phyloP scores from a whole-genome alignment of 164 flowering plant genomes.

The Paratinospora sagittata region DNA sequence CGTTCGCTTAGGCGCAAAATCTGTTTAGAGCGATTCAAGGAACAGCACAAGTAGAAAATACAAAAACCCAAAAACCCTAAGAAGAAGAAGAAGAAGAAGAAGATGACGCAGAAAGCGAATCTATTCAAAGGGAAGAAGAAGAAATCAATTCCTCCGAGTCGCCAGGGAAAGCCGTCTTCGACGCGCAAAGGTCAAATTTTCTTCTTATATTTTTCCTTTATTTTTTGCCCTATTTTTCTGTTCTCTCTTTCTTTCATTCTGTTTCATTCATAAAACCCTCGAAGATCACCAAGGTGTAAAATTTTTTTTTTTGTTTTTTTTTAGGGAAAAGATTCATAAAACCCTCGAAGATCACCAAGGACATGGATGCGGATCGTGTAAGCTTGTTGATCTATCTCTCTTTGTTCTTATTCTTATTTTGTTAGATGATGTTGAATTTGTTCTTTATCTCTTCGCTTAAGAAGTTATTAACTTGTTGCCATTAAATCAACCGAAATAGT shows the following conservation, averaged over 20 bases:
- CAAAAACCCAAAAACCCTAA: not conserved
- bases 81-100: not conserved
- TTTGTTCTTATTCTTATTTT: not conserved
- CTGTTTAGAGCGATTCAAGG: too few species aligned
- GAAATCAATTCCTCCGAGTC: slow-evolving; percentile 55
- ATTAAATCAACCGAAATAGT: not conserved
- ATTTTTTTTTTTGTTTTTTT: too few species aligned
- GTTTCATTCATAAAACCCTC: too few species aligned
- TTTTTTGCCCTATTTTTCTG: too few species aligned
- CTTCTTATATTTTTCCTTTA: too few species aligned
- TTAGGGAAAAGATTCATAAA: slow-evolving; percentile 58
- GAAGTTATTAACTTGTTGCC: too few species aligned
- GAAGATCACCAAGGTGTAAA: too few species aligned
- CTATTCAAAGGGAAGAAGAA: slow-evolving; percentile 79
- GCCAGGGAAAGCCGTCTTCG: slow-evolving; percentile 55
- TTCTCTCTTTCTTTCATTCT: too few species aligned
- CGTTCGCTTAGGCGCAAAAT: too few species aligned
- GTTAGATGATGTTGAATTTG: not conserved
- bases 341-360: slow-evolving; percentile 54
- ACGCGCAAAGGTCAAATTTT: slow-evolving; percentile 77
- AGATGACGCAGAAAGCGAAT: too few species aligned
- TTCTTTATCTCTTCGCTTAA: not conserved
- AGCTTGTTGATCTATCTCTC: not conserved
- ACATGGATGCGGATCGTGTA: slow-evolving; percentile 56
- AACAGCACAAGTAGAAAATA: too few species aligned